A percentile compares a stretch with the other conserved stretches of the same genome.
These are phyloP conservation scores for Linum tenue DNA, from an alignment of 345 rosid species.

Conservation along the genomic window DNA sequence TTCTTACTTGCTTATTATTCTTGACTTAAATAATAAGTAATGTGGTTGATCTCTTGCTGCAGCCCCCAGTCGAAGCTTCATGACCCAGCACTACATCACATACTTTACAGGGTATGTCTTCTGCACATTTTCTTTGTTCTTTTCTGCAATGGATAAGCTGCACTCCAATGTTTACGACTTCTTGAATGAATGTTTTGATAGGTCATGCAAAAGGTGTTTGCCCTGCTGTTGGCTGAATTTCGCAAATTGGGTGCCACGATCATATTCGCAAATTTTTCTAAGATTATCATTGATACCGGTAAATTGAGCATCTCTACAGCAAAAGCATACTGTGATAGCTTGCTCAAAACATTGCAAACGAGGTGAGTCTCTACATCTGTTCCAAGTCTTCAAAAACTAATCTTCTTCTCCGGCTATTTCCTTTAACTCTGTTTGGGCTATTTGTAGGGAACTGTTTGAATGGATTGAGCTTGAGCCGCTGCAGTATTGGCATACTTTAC, in stretches of 20 bases:
- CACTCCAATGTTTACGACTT: constrained; percentile 4
- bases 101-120: constrained; percentile 72
- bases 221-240: constrained; percentile 77
- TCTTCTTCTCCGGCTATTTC: constrained; percentile 9
- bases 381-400: constrained; percentile 2
- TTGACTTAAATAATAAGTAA: constrained; percentile 18
- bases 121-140: background rate
- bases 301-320: constrained; percentile 64
- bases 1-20: constrained; percentile 6
- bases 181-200: constrained; percentile 14
- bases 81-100: constrained; percentile 87
- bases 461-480: constrained; percentile 80
- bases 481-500: constrained; percentile 84
- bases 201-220: constrained; percentile 99
- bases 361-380: constrained; percentile 37
- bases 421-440: constrained; percentile 15
- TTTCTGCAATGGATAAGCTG: background rate
- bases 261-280: constrained; percentile 83
- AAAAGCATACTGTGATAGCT: constrained; percentile 77
- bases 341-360: constrained; percentile 62
- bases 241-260: constrained; percentile 90
- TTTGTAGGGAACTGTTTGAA: constrained; percentile 66
- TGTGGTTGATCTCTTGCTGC: constrained; percentile 19
- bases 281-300: constrained; percentile 78
- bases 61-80: constrained; percentile 94